Base-by-base conservation (phyloP, 1,284 basidiomycete genomes). In the Puccinia coronata region DNA sequence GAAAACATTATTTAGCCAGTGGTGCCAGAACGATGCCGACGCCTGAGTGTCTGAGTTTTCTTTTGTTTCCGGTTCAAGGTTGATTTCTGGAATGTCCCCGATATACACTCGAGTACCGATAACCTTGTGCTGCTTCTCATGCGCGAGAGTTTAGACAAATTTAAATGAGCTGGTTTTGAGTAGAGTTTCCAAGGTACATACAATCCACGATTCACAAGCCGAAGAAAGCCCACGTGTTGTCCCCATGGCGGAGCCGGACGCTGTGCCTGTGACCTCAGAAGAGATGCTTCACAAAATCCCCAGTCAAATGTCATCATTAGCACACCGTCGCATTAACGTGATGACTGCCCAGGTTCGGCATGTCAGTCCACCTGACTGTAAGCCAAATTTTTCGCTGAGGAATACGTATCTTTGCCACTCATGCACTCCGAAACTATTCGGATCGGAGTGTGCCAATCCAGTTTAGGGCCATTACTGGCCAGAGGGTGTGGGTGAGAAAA, bases 71-170 rank as follows among this genome's bases (percentile, higher is more conserved):
- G 5, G 9, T 28, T 57, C 31, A 3, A 18, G 6, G n/a, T 61
- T 61, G 31, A 16, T 34, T n/a, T 53, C 51, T 20, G 12, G 31
- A 63, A 63, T 63, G 12, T 11, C 61, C 31, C 61, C 61, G 61
- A n/a, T 23, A 63, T 63, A 20, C 36, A 63, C 31, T 63, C 61
- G 34, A 63, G 36, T 63, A 20, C 36, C 61, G 61, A 63, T 23
- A 41, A n/a, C 31, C 36, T 63, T 3, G 61, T 63, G 61, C 36
- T 16, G 61, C 36, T 41, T 63, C 43, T 63, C 36, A 63, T 63
- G 61, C 14, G 34, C 25, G 61, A 20, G 36, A 41, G 12, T 39
- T 47, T 47, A 47, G 8, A 16, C 43, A 47, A 16, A 16, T 16
- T 47, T 8, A 47, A 16, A 47, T 47, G 16, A 8, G 16, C 43